These are phyloP conservation scores for Candida sithepensis DNA, from an alignment of 805 yeast genomes.

Conservation along the genomic window DNA sequence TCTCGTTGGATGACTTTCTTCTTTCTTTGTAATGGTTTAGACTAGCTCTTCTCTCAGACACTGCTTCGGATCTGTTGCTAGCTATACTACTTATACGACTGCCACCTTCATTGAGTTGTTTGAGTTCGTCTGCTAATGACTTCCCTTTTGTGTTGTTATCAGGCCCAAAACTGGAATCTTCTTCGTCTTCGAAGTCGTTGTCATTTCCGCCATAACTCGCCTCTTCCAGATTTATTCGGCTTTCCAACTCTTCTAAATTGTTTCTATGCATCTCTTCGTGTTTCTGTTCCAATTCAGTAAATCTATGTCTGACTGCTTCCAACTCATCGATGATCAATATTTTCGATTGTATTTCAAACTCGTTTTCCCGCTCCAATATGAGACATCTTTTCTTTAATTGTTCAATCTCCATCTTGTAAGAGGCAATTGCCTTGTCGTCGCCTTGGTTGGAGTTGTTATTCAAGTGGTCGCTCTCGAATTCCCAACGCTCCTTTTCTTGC, in stretches of 20 bases:
- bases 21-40: slow-evolving; percentile 21
- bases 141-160: background rate
- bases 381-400: slow-evolving; percentile 27
- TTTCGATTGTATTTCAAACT: slow-evolving; percentile 50
- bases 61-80: background rate
- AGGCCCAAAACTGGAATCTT: slow-evolving; percentile 1
- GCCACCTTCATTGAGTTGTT: slow-evolving; percentile 6
- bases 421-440: background rate
- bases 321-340: slow-evolving; percentile 51
- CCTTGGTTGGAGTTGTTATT: background rate
- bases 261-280: slow-evolving; percentile 27
- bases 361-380: slow-evolving; percentile 46
- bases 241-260: slow-evolving; percentile 25
- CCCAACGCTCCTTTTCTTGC: background rate
- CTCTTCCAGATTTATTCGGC: background rate
- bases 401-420: slow-evolving; percentile 19
- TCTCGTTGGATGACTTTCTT: slow-evolving; percentile 22
- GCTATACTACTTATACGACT: background rate
- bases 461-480: background rate
- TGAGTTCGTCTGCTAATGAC: slow-evolving; percentile 21
- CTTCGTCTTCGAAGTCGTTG: slow-evolving; percentile 1
- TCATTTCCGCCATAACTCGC: slow-evolving; percentile 3
- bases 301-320: slow-evolving; percentile 42
- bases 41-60: slow-evolving; percentile 16
- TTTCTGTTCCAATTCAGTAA: slow-evolving; percentile 24